Evolutionary conservation across 192 early-diverging fungal species (phyloP).

Genomic region (Linnemannia exigua): DNA sequence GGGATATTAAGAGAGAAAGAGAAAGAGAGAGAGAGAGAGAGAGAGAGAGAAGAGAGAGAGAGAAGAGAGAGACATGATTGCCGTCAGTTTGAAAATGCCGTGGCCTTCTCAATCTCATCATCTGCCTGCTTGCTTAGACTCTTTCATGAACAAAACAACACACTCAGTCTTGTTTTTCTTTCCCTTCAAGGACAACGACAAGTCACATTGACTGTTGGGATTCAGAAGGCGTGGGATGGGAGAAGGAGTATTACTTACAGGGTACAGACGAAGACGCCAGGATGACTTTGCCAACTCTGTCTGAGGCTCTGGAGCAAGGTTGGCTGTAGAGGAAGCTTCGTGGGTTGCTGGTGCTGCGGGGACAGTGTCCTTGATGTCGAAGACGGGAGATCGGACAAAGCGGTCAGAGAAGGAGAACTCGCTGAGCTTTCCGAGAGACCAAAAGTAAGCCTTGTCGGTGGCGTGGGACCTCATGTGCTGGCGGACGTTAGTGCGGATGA

Average conservation of each 20-base stretch:
- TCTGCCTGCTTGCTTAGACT: background rate
- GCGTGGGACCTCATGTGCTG: slow-evolving; percentile 23
- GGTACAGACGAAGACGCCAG: slow-evolving; percentile 52
- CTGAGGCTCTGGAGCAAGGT: background rate
- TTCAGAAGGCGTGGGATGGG: background rate
- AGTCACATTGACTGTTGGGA: too few relatives aligned
- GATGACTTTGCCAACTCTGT: slow-evolving; percentile 3
- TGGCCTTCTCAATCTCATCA: slow-evolving; percentile 20
- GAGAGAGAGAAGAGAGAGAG: background rate
- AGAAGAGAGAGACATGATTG: slow-evolving; percentile 24
- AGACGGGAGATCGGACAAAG: slow-evolving; percentile 50
- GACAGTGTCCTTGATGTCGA: slow-evolving; percentile 26
- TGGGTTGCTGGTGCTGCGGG: background rate
- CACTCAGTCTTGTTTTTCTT: too few relatives aligned
- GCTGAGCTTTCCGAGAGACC: slow-evolving; percentile 51
- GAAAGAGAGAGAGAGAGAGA: background rate
- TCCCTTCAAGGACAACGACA: too few relatives aligned
- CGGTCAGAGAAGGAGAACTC: slow-evolving; percentile 56
- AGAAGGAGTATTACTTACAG: slow-evolving; percentile 18
- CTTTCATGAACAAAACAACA: too few relatives aligned
- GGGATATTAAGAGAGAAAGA: background rate
- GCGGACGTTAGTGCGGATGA: slow-evolving; percentile 39
- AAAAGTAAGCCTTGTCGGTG: slow-evolving; percentile 37
- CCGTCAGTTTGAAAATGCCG: slow-evolving; percentile 46
- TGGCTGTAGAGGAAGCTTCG: background rate